These are phyloP conservation scores for Nidula microcarpa DNA, from an alignment of 768 basidiomycete genomes.

Conservation along the genomic window DNA sequence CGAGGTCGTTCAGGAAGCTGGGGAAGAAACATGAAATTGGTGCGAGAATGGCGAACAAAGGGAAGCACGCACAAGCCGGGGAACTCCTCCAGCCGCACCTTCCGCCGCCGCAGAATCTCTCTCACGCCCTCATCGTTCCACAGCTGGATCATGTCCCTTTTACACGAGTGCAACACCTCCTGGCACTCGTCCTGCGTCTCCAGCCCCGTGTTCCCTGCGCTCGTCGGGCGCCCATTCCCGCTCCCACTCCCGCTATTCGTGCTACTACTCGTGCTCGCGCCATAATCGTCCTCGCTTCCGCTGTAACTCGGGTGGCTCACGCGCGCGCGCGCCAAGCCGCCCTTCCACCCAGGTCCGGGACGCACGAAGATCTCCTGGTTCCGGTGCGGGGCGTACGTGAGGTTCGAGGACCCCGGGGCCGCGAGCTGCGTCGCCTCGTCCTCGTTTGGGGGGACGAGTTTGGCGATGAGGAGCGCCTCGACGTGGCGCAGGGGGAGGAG, in stretches of 20 bases:
- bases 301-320: slow-evolving; percentile 25
- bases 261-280: slow-evolving; percentile 1
- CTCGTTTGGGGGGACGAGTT: slow-evolving; percentile 66
- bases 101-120: slow-evolving; percentile 49
- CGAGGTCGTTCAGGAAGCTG: slow-evolving; percentile 70
- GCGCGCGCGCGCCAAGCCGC: slow-evolving; percentile 44
- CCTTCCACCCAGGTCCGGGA: slow-evolving; percentile 66
- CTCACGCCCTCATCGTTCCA: slow-evolving; percentile 66
- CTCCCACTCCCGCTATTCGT: slow-evolving; percentile 2
- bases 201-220: slow-evolving; percentile 41
- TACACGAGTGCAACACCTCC: slow-evolving; percentile 53
- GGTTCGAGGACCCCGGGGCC: slow-evolving; percentile 11
- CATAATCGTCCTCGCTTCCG: slow-evolving; percentile 12
- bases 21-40: slow-evolving; percentile 6
- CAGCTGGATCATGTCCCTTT: slow-evolving; percentile 60
- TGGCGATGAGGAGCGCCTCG: slow-evolving; percentile 66
- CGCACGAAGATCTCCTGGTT: slow-evolving; percentile 59
- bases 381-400: slow-evolving; percentile 17
- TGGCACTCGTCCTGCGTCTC: slow-evolving; percentile 58
- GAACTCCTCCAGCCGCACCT: slow-evolving; percentile 65
- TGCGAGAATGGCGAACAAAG: not conserved
- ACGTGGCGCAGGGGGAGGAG: slow-evolving; percentile 67
- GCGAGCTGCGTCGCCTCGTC: slow-evolving; percentile 46
- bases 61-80: slow-evolving; percentile 67
- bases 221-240: slow-evolving; percentile 29